Conservation (phyloP, 75 land plant genomes). For the Sequoia sempervirens region DNA sequence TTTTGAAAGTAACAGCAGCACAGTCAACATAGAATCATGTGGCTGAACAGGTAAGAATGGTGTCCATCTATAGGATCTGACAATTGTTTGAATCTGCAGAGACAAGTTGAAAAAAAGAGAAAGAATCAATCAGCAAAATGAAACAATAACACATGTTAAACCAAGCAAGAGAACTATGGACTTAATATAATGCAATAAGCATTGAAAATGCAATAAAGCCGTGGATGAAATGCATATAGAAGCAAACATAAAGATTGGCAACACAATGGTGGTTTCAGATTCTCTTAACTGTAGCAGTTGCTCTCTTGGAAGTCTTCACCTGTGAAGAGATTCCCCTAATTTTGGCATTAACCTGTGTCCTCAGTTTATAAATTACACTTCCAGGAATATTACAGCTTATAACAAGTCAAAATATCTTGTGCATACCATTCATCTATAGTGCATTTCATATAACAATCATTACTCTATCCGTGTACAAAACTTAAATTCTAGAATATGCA, state of each 20-base stretch:
- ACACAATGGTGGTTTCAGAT: not conserved
- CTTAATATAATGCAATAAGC: not conserved
- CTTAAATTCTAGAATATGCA: too few species aligned
- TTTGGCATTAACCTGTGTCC: too few species aligned
- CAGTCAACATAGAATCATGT: conserved; percentile 87
- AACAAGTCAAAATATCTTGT: not conserved
- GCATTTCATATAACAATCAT: too few species aligned
- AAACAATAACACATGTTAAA: not conserved
- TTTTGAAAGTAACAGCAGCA: conserved; percentile 80
- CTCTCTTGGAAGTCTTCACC: not conserved
- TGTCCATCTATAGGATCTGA: conserved; percentile 69
- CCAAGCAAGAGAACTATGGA: not conserved
- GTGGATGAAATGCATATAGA: not conserved
- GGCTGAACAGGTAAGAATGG: conserved; percentile 79
- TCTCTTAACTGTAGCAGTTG: not conserved
- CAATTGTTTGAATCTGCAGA: conserved; percentile 58
- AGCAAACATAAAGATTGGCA: not conserved
- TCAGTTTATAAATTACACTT: not conserved
- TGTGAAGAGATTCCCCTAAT: not conserved
- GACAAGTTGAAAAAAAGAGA: not conserved
- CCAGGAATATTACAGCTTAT: not conserved
- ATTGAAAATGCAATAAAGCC: too few species aligned
- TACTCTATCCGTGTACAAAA: too few species aligned
- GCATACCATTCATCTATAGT: not conserved
- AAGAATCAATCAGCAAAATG: not conserved